Percentiles rank a stretch among this genome's conserved stretches.
phyloP scores from a whole-genome alignment of 192 early-diverging fungal genomes.

The Coemansia sp. region DNA sequence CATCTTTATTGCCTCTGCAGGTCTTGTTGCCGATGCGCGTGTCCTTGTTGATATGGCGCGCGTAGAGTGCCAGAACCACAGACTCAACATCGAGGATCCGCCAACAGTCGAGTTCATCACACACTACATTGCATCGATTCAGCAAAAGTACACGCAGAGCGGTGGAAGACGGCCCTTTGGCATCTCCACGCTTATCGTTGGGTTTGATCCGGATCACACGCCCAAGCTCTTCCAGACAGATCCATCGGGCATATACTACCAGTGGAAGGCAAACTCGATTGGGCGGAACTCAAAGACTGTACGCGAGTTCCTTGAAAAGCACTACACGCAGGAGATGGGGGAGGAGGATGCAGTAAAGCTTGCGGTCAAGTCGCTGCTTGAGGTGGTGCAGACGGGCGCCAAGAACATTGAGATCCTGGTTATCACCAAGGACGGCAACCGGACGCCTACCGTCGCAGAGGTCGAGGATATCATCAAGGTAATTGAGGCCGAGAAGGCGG shows the following conservation, averaged over 20 bases:
- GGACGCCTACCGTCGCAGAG: conserved; percentile 69
- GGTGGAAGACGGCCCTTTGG: conserved; percentile 98
- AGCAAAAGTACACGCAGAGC: conserved; percentile 99
- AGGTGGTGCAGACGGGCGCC: conserved; percentile 98
- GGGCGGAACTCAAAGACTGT: conserved; percentile 96
- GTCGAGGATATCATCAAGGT: conserved; percentile 71
- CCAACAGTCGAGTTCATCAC: conserved; percentile 98
- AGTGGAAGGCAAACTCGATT: conserved; percentile 98
- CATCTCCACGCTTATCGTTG: conserved; percentile 94
- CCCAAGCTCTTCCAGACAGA: conserved; percentile 98
- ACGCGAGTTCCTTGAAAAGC: conserved; percentile 97
- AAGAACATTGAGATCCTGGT: conserved; percentile 99
- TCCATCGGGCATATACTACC: conserved; percentile 97
- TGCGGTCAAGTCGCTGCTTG: conserved; percentile 86
- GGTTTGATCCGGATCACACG: conserved; percentile 84
- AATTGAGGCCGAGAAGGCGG: conserved; percentile 90
- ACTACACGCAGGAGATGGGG: conserved; percentile 84
- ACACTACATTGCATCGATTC: conserved; percentile 91
- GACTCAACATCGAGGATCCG: conserved; percentile 95
- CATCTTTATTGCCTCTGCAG: conserved; percentile 96
- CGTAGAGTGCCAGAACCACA: conserved; percentile 96
- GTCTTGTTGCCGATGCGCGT: conserved; percentile 93
- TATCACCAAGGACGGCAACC: conserved; percentile 76
- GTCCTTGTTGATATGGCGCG: conserved; percentile 96
- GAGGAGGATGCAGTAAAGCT: conserved; percentile 86